Base-by-base conservation (phyloP, 2,329 filamentous ascomycete genomes). In the Monosporascus sp. region DNA sequence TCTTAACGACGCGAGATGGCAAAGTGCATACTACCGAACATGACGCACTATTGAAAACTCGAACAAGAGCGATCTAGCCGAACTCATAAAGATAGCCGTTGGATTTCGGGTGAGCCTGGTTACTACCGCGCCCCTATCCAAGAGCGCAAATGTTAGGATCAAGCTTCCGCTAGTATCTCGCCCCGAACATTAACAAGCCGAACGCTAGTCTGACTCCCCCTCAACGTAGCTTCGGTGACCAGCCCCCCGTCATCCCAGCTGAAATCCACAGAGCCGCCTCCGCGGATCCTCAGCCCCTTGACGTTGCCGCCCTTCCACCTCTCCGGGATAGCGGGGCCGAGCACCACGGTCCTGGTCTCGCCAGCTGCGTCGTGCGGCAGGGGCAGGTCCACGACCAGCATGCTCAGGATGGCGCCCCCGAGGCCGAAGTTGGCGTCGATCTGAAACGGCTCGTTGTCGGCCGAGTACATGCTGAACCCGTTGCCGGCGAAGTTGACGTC, bases 391-490 rank as follows among this genome's bases (percentile, higher is more conserved):
- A 80, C 72, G 48, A 79, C 70, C 41, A 82, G 61, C 77, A 82
- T 77, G 53, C 71, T 69, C 51, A 82, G 55, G 50, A 80, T 69
- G 0, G 76, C 78, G 0, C 77, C 80, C 3, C 69, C 70, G 22
- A 74, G 64, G 1, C 79, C 80, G 55, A 80, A 82, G 60, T 84
- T 84, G 7, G 79, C 81, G 61, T 84, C 80, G 53, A 83, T 81
- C 67, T 84, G 80, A 57, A 83, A 83, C 1, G 80, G 78, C 47
- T 66, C 64, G 6, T 70, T 64, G 9, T 66, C 62, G 0, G 70
- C 77, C 8, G 58, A 65, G 59, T 82, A 83, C 73, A 82, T 79
- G 43, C 71, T 75, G 31, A 82, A 65, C 2, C 74, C 73, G 58
- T 82, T 83, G 0, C 52, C 65, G 0, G 71, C 79, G 24, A 80